Conservation (phyloP, 805 yeast genomes). For the Wickerhamomyces xylosicus region DNA sequence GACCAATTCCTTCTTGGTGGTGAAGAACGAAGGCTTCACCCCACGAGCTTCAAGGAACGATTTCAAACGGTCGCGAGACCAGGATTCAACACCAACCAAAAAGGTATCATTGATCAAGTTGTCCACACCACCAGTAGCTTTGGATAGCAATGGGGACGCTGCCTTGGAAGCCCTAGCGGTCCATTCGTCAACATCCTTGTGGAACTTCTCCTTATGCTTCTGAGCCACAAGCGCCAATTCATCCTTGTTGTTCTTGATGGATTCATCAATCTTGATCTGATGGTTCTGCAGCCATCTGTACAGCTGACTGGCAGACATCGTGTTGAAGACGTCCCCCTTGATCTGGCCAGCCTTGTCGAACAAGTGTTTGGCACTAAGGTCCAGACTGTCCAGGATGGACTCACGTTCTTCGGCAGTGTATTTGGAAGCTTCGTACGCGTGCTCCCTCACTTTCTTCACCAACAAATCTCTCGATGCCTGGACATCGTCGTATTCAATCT, state of each 20-base stretch:
- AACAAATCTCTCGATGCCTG: constrained; percentile 36
- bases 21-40: constrained; percentile 26
- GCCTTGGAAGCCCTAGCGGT: constrained; percentile 17
- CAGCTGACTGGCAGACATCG: constrained; percentile 45
- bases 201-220: constrained; percentile 24
- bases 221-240: constrained; percentile 26
- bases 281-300: constrained; percentile 42
- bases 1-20: constrained; percentile 29
- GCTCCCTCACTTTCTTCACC: constrained; percentile 31
- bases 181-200: constrained; percentile 31
- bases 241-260: constrained; percentile 24
- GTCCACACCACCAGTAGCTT: constrained; percentile 22
- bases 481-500: constrained; percentile 25
- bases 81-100: constrained; percentile 31
- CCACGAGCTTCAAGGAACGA: constrained; percentile 31
- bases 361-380: constrained; percentile 24
- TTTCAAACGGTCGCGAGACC: constrained; percentile 36
- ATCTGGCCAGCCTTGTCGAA: constrained; percentile 29
- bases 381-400: constrained; percentile 28
- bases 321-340: constrained; percentile 34
- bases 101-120: constrained; percentile 34
- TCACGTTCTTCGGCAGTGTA: constrained; percentile 28
- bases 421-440: constrained; percentile 33
- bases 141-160: constrained; percentile 26
- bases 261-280: constrained; percentile 27